Evolutionary conservation across 352 stramenopile species (phyloP).

Genomic region (Globisporangium carolinianum): DNA sequence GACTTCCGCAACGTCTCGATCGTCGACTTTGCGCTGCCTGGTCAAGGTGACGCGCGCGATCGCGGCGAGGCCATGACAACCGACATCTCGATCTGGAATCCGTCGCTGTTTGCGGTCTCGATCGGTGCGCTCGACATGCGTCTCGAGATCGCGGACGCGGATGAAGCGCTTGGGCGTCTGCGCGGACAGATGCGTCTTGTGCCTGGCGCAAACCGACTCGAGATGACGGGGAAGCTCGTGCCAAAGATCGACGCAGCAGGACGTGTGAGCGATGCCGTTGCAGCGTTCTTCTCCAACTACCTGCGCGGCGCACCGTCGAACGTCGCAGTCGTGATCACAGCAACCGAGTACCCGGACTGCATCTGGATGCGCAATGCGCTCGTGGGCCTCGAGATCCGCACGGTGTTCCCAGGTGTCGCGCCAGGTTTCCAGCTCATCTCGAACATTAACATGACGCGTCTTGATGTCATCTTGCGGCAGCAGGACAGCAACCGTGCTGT

Average conservation of each 20-base stretch:
- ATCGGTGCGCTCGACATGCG: slow-evolving; percentile 57
- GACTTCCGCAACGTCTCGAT: slow-evolving; percentile 58
- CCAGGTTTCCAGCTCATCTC: slow-evolving; percentile 59
- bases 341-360: slow-evolving; percentile 41
- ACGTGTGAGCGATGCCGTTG: slow-evolving; percentile 39
- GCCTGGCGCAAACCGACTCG: slow-evolving; percentile 40
- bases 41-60: slow-evolving; percentile 22
- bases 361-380: slow-evolving; percentile 60
- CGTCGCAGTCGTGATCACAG: slow-evolving; percentile 44
- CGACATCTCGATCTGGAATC: slow-evolving; percentile 61
- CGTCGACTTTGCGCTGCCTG: slow-evolving; percentile 49
- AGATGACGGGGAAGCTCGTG: slow-evolving; percentile 39
- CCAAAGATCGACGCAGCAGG: slow-evolving; percentile 33
- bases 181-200: slow-evolving; percentile 47
- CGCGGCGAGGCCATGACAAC: slow-evolving; percentile 47
- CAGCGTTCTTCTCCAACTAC: slow-evolving; percentile 66
- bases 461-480: slow-evolving; percentile 47
- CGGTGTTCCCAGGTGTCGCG: slow-evolving; percentile 52
- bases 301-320: slow-evolving; percentile 43
- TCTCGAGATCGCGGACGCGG: slow-evolving; percentile 24
- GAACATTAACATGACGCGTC: slow-evolving; percentile 52
- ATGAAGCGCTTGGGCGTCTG: slow-evolving; percentile 42
- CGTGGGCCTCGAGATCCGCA: slow-evolving; percentile 50
- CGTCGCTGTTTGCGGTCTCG: slow-evolving; percentile 58
- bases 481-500: slow-evolving; percentile 12